Conservation (phyloP, 257 asterid species). For the Solanum dulcamara region DNA sequence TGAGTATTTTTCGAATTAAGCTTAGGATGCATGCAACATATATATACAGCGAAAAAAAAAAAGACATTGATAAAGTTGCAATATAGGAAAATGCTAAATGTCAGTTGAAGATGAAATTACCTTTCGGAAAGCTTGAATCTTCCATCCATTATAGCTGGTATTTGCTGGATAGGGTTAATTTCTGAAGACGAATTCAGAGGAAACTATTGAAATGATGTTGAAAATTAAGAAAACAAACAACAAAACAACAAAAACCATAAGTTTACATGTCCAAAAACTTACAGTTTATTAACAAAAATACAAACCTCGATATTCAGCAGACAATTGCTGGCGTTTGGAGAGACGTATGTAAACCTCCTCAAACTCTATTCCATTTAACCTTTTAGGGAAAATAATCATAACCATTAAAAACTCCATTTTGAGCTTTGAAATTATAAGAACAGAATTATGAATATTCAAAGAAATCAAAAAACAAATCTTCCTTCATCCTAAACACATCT, state of each 20-base stretch:
- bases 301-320: slow-evolving; percentile 63
- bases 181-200: slow-evolving; percentile 22
- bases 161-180: slow-evolving; percentile 60
- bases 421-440: not conserved
- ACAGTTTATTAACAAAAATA: not conserved
- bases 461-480: too few species aligned
- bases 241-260: not conserved
- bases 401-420: not conserved
- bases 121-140: slow-evolving; percentile 84
- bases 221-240: not conserved
- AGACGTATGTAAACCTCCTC: slow-evolving; percentile 59
- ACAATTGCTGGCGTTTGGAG: slow-evolving; percentile 37
- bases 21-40: not conserved
- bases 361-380: slow-evolving; percentile 71
- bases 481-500: too few species aligned
- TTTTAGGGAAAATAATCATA: not conserved
- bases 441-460: not conserved
- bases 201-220: not conserved
- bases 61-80: not conserved
- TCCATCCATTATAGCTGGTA: slow-evolving; percentile 87
- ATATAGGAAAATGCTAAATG: not conserved
- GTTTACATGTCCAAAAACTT: not conserved
- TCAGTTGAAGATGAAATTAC: slow-evolving; percentile 9
- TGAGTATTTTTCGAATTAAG: not conserved
- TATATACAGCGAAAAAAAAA: not conserved